Evolutionary conservation across 140 eudicot species (phyloP).

Genomic region (Stevia rebaudiana): DNA sequence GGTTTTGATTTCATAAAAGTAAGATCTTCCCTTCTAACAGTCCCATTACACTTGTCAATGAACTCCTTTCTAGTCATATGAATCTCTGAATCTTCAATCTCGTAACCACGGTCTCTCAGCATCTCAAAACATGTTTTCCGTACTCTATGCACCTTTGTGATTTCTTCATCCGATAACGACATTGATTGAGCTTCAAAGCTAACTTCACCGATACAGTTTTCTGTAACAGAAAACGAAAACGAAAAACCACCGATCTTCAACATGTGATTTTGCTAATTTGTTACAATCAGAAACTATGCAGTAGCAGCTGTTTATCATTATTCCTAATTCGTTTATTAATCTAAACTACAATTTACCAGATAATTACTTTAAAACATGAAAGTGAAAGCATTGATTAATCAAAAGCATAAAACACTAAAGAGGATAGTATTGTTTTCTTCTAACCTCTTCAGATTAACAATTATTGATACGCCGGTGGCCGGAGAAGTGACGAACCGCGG

Average conservation of each 20-base stretch:
- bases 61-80: conserved; percentile 32
- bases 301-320: background rate
- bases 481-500: conserved; percentile 3
- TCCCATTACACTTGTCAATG: conserved; percentile 20
- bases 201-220: background rate
- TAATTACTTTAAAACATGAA: background rate
- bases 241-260: background rate
- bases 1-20: conserved; percentile 27
- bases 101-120: conserved; percentile 35
- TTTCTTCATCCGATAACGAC: conserved; percentile 33
- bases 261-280: background rate
- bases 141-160: conserved; percentile 23
- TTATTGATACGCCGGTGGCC: background rate
- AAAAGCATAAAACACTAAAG: background rate
- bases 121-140: conserved; percentile 35
- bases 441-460: conserved; percentile 3
- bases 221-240: conserved; percentile 16
- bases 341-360: background rate
- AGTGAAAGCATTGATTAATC: background rate
- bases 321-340: background rate
- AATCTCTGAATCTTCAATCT: conserved; percentile 32
- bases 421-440: background rate
- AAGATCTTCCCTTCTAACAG: conserved; percentile 31
- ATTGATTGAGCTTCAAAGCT: background rate
- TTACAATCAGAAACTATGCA: background rate